Percentiles rank a stretch among this genome's conserved stretches.
Evolutionary conservation across 2,329 filamentous ascomycete genomes (phyloP).

Genomic region (Sporothrix protearum): DNA sequence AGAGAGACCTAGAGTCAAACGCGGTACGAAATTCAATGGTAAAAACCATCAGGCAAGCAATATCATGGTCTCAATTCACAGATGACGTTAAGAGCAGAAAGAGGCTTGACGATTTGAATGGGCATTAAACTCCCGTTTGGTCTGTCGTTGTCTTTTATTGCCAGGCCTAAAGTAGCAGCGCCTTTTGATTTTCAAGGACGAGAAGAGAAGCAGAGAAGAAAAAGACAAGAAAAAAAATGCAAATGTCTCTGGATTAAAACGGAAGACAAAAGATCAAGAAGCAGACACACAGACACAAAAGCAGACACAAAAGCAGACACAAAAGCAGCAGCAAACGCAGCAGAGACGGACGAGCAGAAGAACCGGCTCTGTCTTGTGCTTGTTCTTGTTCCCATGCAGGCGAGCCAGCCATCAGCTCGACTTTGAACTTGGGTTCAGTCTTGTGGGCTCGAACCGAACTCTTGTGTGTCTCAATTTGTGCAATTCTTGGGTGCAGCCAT

Average conservation of each 20-base stretch:
- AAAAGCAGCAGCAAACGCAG: background rate
- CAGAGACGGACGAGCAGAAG: background rate
- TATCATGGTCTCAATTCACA: background rate
- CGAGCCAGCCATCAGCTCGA: background rate
- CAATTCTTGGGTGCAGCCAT: slow-evolving; percentile 7
- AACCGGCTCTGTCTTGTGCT: background rate
- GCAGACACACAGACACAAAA: no score
- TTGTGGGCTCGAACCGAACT: background rate
- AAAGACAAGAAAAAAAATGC: background rate
- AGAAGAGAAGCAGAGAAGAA: background rate
- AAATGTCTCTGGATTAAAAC: slow-evolving; percentile 2
- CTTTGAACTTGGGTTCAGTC: background rate
- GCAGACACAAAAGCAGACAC: background rate
- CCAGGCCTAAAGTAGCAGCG: slow-evolving; percentile 2
- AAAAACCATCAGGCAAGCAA: background rate
- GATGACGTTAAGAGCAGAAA: background rate
- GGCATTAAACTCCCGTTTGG: background rate
- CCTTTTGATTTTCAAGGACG: background rate
- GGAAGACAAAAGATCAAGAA: background rate
- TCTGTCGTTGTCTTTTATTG: background rate
- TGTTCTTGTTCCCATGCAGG: background rate
- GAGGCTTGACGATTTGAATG: background rate
- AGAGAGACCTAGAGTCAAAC: background rate
- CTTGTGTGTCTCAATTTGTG: slow-evolving; percentile 5
- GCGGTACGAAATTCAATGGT: background rate